Base-by-base conservation (phyloP, 2,329 filamentous ascomycete genomes). In the Stenocarpella maydis region DNA sequence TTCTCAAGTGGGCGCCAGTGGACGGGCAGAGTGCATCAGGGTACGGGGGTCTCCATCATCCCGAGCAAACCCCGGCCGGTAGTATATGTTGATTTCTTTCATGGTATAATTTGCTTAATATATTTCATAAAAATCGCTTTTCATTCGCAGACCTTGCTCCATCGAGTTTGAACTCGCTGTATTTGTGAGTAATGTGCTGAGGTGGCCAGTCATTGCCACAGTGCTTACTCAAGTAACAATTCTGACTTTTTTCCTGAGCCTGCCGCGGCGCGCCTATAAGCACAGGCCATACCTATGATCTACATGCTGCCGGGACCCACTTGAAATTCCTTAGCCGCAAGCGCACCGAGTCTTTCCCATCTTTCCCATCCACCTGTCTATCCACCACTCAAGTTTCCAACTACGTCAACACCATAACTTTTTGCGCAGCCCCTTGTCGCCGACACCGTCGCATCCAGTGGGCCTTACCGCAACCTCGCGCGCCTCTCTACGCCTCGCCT, bases 281-380 rank as follows among this genome's bases (percentile, higher is more conserved):
- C 58, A 63, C 58, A 21, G 58, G 19, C 58, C 58, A 10, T 37
- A 37, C 9, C 9, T 37, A 2, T 21, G 41, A 63, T 63, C 58
- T 49, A 7, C 50, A 53, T 9, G 21, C 15, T 26, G 19, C 37
- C 43, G 19, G 31, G 58, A 63, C 58, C 58, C 58, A 63, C 58
- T 49, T 47, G 58, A 63, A 63, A 63, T 63, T 63, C 58, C 58
- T 63, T 63, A 63, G 58, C 58, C 58, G 43, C 58, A 63, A 49
- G 58, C 58, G 58, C 58, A 43, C 58, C 58, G 43, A 63, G 43
- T 63, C 58, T 63, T 63, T 47, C 28, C 41, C 47, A 31, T 49
- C 45, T 49, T 63, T 49, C 47, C 61, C 26, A 58, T 50, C 52
- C 65, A 58, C 21, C 39, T 24, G 41, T 34, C 39, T 19, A 58